These are phyloP conservation scores for Cystobasidium pallidum DNA, from an alignment of 1,284 basidiomycete genomes.

Conservation along the genomic window DNA sequence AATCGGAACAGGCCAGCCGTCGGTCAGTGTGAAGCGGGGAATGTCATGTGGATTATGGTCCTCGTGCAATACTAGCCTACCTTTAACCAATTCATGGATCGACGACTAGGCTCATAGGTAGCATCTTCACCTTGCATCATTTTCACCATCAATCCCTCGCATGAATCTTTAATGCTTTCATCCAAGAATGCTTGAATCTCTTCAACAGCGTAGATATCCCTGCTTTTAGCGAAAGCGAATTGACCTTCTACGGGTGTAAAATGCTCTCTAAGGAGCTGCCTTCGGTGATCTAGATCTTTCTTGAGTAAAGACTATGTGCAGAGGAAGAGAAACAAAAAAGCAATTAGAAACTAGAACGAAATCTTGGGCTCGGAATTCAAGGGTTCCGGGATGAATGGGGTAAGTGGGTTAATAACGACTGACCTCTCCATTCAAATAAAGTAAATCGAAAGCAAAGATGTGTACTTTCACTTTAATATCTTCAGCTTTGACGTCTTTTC, in stretches of 20 bases:
- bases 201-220: constrained; percentile 85
- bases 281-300: constrained; percentile 70
- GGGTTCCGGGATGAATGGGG: background rate
- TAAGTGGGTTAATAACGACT: background rate
- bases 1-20: background rate
- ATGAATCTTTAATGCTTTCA: constrained; percentile 94
- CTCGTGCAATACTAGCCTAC: constrained; percentile 61
- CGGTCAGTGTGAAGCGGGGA: no score
- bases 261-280: constrained; percentile 74
- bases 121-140: constrained; percentile 90
- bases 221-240: constrained; percentile 88
- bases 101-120: constrained; percentile 90
- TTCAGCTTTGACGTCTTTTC: constrained; percentile 95
- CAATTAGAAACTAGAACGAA: background rate
- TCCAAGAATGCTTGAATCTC: constrained; percentile 95
- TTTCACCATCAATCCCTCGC: constrained; percentile 99
- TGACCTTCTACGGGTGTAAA: constrained; percentile 84
- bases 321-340: background rate
- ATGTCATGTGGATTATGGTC: no score
- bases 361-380: no score
- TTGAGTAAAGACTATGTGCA: constrained; percentile 57
- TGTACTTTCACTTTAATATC: constrained; percentile 96
- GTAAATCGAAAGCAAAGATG: constrained; percentile 91
- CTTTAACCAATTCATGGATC: constrained; percentile 98
- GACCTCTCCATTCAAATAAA: constrained; percentile 92